Evolutionary conservation across 1,139 yeast genomes (phyloP).

Genomic region (Meyerozyma elateridarum): DNA sequence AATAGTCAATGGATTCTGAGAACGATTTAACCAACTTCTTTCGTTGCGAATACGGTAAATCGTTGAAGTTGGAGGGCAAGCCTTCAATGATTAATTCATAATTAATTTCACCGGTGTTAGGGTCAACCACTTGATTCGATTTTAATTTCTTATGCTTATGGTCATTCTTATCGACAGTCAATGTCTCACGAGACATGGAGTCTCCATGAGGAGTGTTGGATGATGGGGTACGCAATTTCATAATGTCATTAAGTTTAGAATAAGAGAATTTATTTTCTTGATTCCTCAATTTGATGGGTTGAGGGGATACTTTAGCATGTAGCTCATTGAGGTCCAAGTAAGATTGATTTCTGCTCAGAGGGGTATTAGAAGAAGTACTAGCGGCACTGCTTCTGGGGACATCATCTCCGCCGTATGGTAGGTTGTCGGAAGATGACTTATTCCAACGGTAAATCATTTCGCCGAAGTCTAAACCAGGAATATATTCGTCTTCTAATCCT

Average conservation of each 20-base stretch:
- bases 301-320: constrained; percentile 47
- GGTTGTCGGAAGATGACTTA: constrained; percentile 15
- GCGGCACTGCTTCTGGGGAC: constrained; percentile 12
- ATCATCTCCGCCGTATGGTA: constrained; percentile 10
- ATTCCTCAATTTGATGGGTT: constrained; percentile 27
- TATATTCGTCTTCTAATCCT: constrained; percentile 68
- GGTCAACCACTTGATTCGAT: constrained; percentile 16
- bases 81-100: constrained; percentile 37
- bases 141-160: constrained; percentile 21
- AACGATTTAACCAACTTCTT: constrained; percentile 51
- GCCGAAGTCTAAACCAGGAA: constrained; percentile 59
- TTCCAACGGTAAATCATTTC: constrained; percentile 40
- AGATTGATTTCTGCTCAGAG: constrained; percentile 29
- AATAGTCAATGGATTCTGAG: constrained; percentile 51
- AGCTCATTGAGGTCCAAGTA: constrained; percentile 40
- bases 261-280: constrained; percentile 17
- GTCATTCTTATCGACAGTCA: constrained; percentile 8
- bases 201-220: constrained; percentile 7
- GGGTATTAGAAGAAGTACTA: constrained; percentile 19
- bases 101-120: constrained; percentile 27
- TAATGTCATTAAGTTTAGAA: constrained; percentile 24
- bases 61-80: constrained; percentile 57
- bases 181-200: constrained; percentile 7
- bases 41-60: constrained; percentile 66
- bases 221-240: constrained; percentile 22